Evolutionary conservation across 2,329 filamentous ascomycete genomes (phyloP).

Genomic region (Ascosphaera apis): DNA sequence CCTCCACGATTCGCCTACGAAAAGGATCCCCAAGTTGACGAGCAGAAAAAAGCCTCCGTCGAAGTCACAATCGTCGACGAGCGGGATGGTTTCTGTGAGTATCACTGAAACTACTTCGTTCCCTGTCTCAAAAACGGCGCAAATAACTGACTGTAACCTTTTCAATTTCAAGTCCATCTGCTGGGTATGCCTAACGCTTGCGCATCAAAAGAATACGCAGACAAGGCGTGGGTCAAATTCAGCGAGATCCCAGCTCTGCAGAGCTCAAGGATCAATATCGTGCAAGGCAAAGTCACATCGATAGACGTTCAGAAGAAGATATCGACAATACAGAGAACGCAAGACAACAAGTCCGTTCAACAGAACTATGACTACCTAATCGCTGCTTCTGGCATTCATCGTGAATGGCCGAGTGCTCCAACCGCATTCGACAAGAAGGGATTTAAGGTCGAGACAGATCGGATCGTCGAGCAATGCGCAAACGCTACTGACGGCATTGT

Average conservation of each 20-base stretch:
- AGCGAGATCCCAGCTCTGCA: conserved; percentile 43
- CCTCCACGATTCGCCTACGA: conserved; percentile 17
- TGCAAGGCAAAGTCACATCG: conserved; percentile 40
- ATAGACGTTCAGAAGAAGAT: conserved; percentile 38
- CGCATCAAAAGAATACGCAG: conserved; percentile 37
- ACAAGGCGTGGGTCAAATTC: conserved; percentile 48
- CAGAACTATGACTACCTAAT: conserved; percentile 51
- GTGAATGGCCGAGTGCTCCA: conserved; percentile 51
- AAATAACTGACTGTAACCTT: conserved; percentile 1
- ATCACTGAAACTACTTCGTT: too few relatives aligned
- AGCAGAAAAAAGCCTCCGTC: conserved; percentile 25
- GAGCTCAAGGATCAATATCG: conserved; percentile 34
- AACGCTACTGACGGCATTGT: conserved; percentile 36
- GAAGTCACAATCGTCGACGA: conserved; percentile 53
- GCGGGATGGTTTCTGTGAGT: conserved; percentile 51
- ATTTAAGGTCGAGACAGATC: conserved; percentile 38
- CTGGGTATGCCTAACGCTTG: conserved; percentile 56
- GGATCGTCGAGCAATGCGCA: conserved; percentile 33
- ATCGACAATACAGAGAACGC: conserved; percentile 30
- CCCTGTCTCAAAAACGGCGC: too few relatives aligned
- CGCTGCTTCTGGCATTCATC: conserved; percentile 43
- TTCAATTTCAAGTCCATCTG: conserved; percentile 35
- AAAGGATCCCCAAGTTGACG: conserved; percentile 7
- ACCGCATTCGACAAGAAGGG: conserved; percentile 37
- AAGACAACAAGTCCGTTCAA: conserved; percentile 19